Evolutionary conservation across 2,329 filamentous ascomycete species (phyloP), one percentile per base, ranked within the genome.

Genomic region (Fusarium tjaetaba): DNA sequence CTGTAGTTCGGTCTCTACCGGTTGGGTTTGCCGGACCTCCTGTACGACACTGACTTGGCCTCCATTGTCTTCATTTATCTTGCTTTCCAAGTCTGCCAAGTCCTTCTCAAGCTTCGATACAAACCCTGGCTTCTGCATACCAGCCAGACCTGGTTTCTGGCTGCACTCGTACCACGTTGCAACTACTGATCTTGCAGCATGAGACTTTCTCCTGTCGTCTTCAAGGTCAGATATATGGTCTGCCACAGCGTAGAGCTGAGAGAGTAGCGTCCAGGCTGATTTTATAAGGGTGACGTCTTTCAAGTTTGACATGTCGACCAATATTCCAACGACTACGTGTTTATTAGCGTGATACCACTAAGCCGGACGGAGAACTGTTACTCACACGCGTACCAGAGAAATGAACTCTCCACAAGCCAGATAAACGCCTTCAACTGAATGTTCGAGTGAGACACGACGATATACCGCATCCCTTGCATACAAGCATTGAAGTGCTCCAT

Each of bases 381-480:
- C 69, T 67, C 16, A 71, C 69, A 66, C 9, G 68, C 69, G 11
- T 71, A 51, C 69, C 68, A 71, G 1, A 63, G 32, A 16, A 71
- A 71, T 0, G 51, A 53, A 16, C 28, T 14, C 7, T 71, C 69
- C 0, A 38, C n/a, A 15, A 71, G 42, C 68, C 69, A 71, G 1
- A 28, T 7, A 4, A 68, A 71, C 0, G 43, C 53, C 16, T 59
- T 66, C 1, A 71, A 20, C 2, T 62, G 52, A 8, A 58, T 52
- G 4, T 68, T 71, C 0, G 68, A 57, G 7, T 71, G 43, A 0
- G 56, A 71, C 0, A 71, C 20, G 13, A 68, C 30, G 3, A 68
- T 20, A 11, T 71, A 71, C 5, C 46, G 36, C 43, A 71, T 58
- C 2, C 62, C 41, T 15, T 71, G 68, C 57, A 71, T 71, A 20